A percentile compares a stretch with the other conserved stretches of the same genome.
Conservation (phyloP, 805 yeast genomes). For the Saitoella complicata region DNA sequence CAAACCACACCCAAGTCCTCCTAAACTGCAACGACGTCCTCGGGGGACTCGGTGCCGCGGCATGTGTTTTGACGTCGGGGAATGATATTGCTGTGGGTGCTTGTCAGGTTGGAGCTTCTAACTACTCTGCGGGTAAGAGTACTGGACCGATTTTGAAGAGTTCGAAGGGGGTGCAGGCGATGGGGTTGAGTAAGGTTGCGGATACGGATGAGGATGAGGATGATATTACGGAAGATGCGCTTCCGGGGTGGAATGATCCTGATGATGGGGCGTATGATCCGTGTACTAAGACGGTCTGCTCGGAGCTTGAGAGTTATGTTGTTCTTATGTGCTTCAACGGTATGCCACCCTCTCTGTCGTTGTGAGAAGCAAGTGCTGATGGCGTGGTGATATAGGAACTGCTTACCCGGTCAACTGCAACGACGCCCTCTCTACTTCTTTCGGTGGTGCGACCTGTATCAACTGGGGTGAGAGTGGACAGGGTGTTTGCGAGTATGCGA, state of each 20-base stretch:
- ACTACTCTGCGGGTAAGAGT: not conserved
- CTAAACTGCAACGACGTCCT: constrained; percentile 1
- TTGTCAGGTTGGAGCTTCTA: not conserved
- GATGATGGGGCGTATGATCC: no score
- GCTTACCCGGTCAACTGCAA: constrained; percentile 2
- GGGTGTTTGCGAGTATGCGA: constrained; percentile 2
- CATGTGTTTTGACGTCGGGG: not conserved
- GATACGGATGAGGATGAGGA: no score
- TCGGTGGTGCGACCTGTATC: constrained; percentile 1
- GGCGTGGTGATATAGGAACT: not conserved
- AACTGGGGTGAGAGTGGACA: not conserved
- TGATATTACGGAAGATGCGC: no score
- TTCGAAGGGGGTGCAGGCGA: no score
- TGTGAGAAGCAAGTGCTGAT: no score
- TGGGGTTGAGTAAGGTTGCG: no score
- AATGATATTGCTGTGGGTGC: not conserved
- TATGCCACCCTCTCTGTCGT: no score
- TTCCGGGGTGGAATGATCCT: no score
- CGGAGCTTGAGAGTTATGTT: not conserved
- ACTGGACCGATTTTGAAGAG: not conserved
- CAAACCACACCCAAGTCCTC: constrained; percentile 1
- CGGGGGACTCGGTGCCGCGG: constrained; percentile 1
- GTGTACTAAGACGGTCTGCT: no score
- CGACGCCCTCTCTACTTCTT: not conserved
- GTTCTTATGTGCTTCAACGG: constrained; percentile 3